Evolutionary conservation across 2,329 filamentous ascomycete species (phyloP), one percentile per base, ranked within the genome.

Genomic region (Furcasterigmium furcatum): DNA sequence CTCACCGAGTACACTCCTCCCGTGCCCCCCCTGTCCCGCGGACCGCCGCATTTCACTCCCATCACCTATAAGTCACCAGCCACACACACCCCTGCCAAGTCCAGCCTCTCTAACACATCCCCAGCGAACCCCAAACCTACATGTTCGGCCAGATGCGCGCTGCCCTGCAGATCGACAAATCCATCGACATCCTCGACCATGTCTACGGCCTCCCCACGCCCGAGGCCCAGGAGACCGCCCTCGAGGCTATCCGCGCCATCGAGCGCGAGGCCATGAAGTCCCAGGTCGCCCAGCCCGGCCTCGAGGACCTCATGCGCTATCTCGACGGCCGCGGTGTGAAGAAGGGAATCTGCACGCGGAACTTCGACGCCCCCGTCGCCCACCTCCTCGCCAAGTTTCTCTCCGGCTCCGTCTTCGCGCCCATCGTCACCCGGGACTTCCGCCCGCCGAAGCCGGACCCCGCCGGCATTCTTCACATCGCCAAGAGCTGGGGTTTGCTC

Each of bases 341-440:
- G 55, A 94, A 95, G 65, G 92, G 81, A 14, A 91, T 97, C 52
- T 96, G 91, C 69, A 97, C 94, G 3, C 80, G 94, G 59, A 97
- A 99, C 71, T 97, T 96, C 59, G 88, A 92, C 57, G 71, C 79
- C 8, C 89, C 89, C 6, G 88, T 94, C 2, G 68, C 76, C 39
- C 85, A 91, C 63, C 76, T 95, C 4, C 75, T 96, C 4, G 68
- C 70, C 43, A 94, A 84, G 41, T 94, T 94, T 63, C 74, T 96
- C 9, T 72, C 79, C 1, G 74, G 70, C 2, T 79, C 83, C 47
- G 66, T 75, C 34, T 95, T 96, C 62, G 63, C 76, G 18, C 92
- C 91, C 6, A 83, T 96, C 54, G 75, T 96, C 32, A 96, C 91
- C 8, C 78, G 92, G 10, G 90, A 91, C 46, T 94, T 91, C 66